These are phyloP conservation scores for Clavispora fructus DNA, from an alignment of 805 yeast genomes.

Conservation along the genomic window DNA sequence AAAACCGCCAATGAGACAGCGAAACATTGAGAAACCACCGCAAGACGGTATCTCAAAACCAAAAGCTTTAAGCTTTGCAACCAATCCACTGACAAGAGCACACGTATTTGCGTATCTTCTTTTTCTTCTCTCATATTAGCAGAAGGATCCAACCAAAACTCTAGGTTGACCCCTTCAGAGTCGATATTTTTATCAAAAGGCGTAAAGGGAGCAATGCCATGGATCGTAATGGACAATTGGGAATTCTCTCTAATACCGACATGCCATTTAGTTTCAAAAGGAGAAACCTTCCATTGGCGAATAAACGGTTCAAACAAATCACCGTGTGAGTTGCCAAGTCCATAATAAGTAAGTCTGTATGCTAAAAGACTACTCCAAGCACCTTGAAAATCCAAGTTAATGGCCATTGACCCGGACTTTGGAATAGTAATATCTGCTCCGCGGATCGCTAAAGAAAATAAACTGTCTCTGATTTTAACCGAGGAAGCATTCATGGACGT, in stretches of 20 bases:
- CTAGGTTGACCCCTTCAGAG: slow-evolving; percentile 18
- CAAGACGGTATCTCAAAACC: slow-evolving; percentile 72
- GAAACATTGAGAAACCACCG: slow-evolving; percentile 65
- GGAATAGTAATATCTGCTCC: slow-evolving; percentile 38
- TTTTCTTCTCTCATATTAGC: slow-evolving; percentile 14
- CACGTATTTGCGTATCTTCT: slow-evolving; percentile 25
- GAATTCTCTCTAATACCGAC: slow-evolving; percentile 41
- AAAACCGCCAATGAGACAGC: slow-evolving; percentile 50
- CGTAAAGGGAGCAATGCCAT: slow-evolving; percentile 66
- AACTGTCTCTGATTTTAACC: slow-evolving; percentile 8
- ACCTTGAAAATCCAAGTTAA: slow-evolving; percentile 47
- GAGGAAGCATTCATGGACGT: not conserved
- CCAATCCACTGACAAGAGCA: slow-evolving; percentile 46
- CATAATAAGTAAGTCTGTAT: slow-evolving; percentile 34
- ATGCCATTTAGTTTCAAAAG: slow-evolving; percentile 79
- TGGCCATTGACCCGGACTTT: slow-evolving; percentile 37
- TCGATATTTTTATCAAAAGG: slow-evolving; percentile 38
- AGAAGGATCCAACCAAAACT: slow-evolving; percentile 44
- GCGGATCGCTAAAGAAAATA: slow-evolving; percentile 36
- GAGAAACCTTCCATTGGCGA: slow-evolving; percentile 60
- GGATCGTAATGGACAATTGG: slow-evolving; percentile 31
- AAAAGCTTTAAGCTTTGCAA: slow-evolving; percentile 59
- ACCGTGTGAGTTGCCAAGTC: slow-evolving; percentile 1
- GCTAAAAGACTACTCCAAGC: slow-evolving; percentile 61
- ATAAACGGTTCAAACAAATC: slow-evolving; percentile 53